Base-by-base conservation (phyloP, 75 land plant genomes). In the Cunninghamia lanceolata region DNA sequence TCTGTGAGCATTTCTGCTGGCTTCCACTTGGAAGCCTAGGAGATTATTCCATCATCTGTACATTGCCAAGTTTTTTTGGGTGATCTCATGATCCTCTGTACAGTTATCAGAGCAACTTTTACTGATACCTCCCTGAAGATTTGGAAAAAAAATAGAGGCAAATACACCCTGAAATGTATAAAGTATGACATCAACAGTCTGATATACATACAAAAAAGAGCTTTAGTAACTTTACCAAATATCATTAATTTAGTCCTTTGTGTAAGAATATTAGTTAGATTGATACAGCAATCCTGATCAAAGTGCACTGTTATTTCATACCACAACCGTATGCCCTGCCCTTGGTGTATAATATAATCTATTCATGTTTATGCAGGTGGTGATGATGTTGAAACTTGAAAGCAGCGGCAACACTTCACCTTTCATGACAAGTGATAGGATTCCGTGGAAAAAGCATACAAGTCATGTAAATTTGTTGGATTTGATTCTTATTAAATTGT, bases 401-500 rank as follows among this genome's bases (percentile, higher is more conserved):
- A 70, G 34, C 34, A n/a, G 73, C 73, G 28, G 73, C 73, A 70
- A 70, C 73, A 70, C n/a, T 66, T 30, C 73, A 70, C 73, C 73
- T 70, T 70, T 70, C 34, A n/a, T 70, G 73, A 70, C 73, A 70
- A 30, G 73, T 28, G 34, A 70, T 9, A 70, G 32, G 70, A 66
- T 66, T 66, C 70, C 70, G 21, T 66, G 13, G 7, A 11, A 50
- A 50, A 50, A 50, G 52, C 13, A 50, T 50, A 28, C 70, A 25
- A 66, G 70, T 66, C 70, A 66, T 66, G n/a, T 66, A 28, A 66
- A 66, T 66, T 66, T 30, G 28, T 70, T 70, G 32, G 30, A 30
- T 70, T 70, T 30, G 32, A 70, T 30, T 9, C 73, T 30, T n/a
- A 21, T 70, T 70, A n/a, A 70, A 9, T 70, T 30, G 34, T 70